Evolutionary conservation across 2,329 filamentous ascomycete species (phyloP).

Genomic region (Penicillium sp.): DNA sequence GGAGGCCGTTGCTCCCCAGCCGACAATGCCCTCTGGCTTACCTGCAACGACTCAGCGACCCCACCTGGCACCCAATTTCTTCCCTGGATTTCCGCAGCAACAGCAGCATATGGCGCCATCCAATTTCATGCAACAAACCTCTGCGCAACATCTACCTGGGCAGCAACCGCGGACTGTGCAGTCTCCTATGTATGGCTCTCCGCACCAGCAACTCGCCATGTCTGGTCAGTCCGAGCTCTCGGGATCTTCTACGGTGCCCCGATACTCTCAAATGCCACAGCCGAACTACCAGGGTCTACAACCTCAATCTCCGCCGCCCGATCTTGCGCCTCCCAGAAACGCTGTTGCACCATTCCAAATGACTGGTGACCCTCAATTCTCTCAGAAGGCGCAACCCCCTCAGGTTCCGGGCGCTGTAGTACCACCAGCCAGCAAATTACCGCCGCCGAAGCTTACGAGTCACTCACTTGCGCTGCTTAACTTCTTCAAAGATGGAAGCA

Average conservation of each 20-base stretch:
- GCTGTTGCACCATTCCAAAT: conserved; percentile 49
- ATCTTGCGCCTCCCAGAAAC: conserved; percentile 24
- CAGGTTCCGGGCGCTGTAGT: conserved; percentile 48
- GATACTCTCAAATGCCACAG: conserved; percentile 28
- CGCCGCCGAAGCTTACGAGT: conserved; percentile 59
- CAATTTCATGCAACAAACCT: conserved; percentile 31
- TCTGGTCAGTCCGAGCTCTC: conserved; percentile 23
- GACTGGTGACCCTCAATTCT: conserved; percentile 50
- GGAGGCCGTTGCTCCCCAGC: conserved; percentile 59
- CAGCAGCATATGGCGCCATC: conserved; percentile 32
- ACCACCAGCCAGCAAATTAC: conserved; percentile 60
- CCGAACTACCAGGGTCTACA: conserved; percentile 24
- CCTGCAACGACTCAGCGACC: conserved; percentile 59
- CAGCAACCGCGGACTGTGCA: conserved; percentile 14
- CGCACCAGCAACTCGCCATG: conserved; percentile 12
- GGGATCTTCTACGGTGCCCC: conserved; percentile 24
- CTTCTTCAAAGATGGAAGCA: conserved; percentile 53
- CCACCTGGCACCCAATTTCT: conserved; percentile 52
- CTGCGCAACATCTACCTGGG: conserved; percentile 19
- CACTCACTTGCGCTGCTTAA: conserved; percentile 61
- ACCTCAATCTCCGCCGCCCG: conserved; percentile 18
- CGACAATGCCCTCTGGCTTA: conserved; percentile 52
- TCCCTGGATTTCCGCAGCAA: conserved; percentile 41
- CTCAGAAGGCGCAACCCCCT: conserved; percentile 36
- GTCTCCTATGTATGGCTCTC: conserved; percentile 10